phyloP scores from a whole-genome alignment of 768 basidiomycete species.

The Panaeolus papilionaceus region DNA sequence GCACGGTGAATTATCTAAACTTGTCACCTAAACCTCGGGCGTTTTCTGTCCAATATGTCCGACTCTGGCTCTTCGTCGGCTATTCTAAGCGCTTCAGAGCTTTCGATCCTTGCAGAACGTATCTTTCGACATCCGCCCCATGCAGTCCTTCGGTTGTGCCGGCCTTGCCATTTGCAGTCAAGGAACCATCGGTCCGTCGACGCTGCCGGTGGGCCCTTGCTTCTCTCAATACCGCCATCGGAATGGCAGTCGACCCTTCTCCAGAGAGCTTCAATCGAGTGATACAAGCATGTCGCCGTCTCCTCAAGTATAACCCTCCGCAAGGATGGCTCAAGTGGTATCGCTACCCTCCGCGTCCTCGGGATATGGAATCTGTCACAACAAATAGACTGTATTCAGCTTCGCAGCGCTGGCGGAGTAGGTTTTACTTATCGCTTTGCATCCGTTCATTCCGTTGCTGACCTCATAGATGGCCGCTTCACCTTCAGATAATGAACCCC shows the following conservation, averaged over 20 bases:
- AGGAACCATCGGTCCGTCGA: constrained; percentile 16
- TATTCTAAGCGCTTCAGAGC: background rate
- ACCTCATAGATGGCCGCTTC: background rate
- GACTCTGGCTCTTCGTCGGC: background rate
- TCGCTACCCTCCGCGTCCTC: background rate
- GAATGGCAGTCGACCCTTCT: background rate
- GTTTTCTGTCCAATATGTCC: background rate
- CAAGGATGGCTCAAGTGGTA: background rate
- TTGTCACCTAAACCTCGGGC: background rate
- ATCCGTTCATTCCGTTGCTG: background rate
- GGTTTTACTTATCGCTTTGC: constrained; percentile 2
- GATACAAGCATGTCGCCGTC: background rate
- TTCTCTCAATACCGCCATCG: constrained; percentile 5
- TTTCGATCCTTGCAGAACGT: constrained; percentile 22
- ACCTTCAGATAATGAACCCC: background rate
- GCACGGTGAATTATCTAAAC: background rate
- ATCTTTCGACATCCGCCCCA: constrained; percentile 17
- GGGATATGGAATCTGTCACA: background rate
- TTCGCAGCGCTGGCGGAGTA: background rate
- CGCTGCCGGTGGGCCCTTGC: constrained; percentile 5
- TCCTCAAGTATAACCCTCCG: background rate
- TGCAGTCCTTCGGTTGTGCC: background rate
- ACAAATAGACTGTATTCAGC: background rate
- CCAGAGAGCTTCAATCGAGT: background rate
- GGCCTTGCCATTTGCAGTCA: background rate